Evolutionary conservation across 305 asterid species (phyloP), one percentile per base, ranked within the genome.

Genomic region (Andrographis paniculata): DNA sequence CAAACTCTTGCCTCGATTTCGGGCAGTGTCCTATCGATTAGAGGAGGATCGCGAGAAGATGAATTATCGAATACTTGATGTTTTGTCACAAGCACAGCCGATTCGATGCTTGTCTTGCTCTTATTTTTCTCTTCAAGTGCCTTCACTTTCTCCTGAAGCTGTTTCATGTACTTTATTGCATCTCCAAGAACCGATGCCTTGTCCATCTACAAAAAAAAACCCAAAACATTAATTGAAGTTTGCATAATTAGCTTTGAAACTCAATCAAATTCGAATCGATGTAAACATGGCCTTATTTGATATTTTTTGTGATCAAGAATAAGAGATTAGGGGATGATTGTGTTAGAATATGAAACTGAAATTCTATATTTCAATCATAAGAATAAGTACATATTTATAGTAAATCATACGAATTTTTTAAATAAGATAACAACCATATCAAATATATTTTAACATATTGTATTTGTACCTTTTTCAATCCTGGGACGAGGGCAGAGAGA

Each of bases 401-500:
- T n/a, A n/a, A n/a, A n/a, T n/a, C n/a, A n/a, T n/a, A n/a, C n/a
- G n/a, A n/a, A n/a, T n/a, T n/a, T n/a, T n/a, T n/a, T n/a, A n/a
- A n/a, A n/a, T n/a, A n/a, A n/a, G n/a, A n/a, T n/a, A n/a, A n/a
- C n/a, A n/a, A n/a, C n/a, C n/a, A n/a, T n/a, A n/a, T n/a, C n/a
- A n/a, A n/a, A n/a, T n/a, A n/a, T n/a, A n/a, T n/a, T n/a, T n/a
- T n/a, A n/a, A n/a, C n/a, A n/a, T n/a, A n/a, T n/a, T n/a, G n/a
- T n/a, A n/a, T n/a, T 27, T 27, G 6, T 27, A 33, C 96, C 96
- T 80, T 87, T 71, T 76, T 87, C 45, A 87, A 62, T 37, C 94
- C 96, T 14, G 96, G 96, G 40, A 87, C 77, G 0, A 87, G 69
- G 23, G 86, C 81, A 52, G 96, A 80, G 39, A 87, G 43, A 48